phyloP scores from a whole-genome alignment of 73 alveolate genomes.

The Tetrahymena borealis region DNA sequence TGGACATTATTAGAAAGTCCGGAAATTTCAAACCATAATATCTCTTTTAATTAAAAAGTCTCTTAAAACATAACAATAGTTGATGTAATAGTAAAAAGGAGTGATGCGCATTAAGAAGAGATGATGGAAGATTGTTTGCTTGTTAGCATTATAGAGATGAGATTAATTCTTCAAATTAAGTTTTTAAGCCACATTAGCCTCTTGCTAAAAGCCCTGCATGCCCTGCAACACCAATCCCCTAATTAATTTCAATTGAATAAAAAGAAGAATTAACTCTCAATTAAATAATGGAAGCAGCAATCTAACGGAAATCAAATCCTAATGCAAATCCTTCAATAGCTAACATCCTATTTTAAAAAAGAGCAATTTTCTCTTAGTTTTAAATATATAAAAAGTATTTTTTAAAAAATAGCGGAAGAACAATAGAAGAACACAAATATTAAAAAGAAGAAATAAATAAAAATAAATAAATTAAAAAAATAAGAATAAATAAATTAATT shows the following conservation, averaged over 20 bases:
- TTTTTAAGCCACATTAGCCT: constrained; percentile 1
- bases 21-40: neutral
- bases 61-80: neutral
- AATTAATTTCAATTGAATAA: neutral
- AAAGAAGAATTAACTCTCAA: neutral
- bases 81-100: neutral
- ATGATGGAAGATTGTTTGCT: neutral
- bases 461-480: neutral
- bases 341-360: neutral
- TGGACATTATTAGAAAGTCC: neutral
- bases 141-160: neutral
- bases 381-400: neutral
- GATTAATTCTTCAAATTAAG: neutral
- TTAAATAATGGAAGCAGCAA: neutral
- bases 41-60: neutral
- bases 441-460: neutral
- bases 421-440: neutral
- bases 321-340: neutral
- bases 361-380: neutral
- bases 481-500: neutral
- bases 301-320: neutral
- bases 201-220: constrained; percentile 5
- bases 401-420: neutral
- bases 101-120: neutral
- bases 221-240: constrained; percentile 2